These are phyloP conservation scores for Trichoderma guizhouense DNA, from an alignment of 2,329 filamentous ascomycete species.

Conservation along the genomic window DNA sequence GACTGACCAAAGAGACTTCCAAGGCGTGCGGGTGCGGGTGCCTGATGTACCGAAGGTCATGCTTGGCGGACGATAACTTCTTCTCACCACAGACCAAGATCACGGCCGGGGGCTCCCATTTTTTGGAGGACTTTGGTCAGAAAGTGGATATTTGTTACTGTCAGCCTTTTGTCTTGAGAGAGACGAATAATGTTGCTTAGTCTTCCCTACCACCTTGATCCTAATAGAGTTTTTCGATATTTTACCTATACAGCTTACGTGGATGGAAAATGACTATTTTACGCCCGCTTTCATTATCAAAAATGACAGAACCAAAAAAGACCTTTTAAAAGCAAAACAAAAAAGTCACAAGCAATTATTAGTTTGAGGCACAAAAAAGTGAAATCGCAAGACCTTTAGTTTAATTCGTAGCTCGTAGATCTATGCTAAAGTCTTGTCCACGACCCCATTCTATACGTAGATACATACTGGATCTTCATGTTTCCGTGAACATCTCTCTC, in stretches of 20 bases:
- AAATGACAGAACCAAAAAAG: neutral
- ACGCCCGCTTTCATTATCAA: neutral
- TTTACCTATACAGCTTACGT: neutral
- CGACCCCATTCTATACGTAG: constrained; percentile 8
- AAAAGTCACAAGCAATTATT: neutral
- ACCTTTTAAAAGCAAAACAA: no score
- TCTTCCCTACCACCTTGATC: neutral
- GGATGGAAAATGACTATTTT: neutral
- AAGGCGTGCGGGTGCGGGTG: neutral
- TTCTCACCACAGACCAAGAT: constrained; percentile 26
- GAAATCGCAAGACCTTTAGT: constrained; percentile 11
- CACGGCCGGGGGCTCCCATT: constrained; percentile 22
- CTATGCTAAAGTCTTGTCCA: constrained; percentile 19
- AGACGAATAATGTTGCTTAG: neutral
- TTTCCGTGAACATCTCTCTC: constrained; percentile 6
- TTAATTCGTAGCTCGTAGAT: constrained; percentile 28
- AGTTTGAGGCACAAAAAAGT: neutral
- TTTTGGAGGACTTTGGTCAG: neutral
- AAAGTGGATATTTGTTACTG: constrained; percentile 20
- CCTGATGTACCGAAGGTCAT: neutral
- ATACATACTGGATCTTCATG: constrained; percentile 11
- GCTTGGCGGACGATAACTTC: neutral
- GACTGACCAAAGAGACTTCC: neutral
- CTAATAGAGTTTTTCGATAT: neutral
- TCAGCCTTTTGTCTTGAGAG: neutral